phyloP scores from a whole-genome alignment of 2,329 filamentous ascomycete species.

The Elsinoe fawcettii region DNA sequence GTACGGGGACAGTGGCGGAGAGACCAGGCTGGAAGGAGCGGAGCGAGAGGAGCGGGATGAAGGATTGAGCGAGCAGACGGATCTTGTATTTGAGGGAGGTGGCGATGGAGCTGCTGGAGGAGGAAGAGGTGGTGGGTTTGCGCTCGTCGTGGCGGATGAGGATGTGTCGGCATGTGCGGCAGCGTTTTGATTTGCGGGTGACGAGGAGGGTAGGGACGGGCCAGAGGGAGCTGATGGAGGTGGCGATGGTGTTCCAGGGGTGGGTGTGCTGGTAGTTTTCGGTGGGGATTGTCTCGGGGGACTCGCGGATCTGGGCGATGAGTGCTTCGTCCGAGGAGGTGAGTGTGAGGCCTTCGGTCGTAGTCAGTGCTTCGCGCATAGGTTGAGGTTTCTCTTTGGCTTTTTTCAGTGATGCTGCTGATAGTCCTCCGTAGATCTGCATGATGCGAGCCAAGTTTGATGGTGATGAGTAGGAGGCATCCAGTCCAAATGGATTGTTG shows the following conservation, averaged over 20 bases:
- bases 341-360: conserved; percentile 60
- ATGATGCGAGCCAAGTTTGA: conserved; percentile 80
- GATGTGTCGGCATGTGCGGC: conserved; percentile 86
- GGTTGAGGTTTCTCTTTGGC: conserved; percentile 58
- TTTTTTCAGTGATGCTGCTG: conserved; percentile 55
- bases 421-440: conserved; percentile 71
- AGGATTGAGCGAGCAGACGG: conserved; percentile 72
- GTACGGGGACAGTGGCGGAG: conserved; percentile 48
- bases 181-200: conserved; percentile 90
- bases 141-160: conserved; percentile 79
- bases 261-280: conserved; percentile 21
- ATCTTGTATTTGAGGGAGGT: conserved; percentile 66
- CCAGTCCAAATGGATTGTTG: conserved; percentile 44
- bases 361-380: conserved; percentile 71
- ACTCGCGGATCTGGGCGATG: conserved; percentile 32
- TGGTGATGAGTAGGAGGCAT: conserved; percentile 61
- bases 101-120: neutral
- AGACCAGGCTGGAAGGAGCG: conserved; percentile 48
- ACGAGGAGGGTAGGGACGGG: conserved; percentile 76
- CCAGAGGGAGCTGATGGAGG: conserved; percentile 66
- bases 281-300: neutral
- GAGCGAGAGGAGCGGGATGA: conserved; percentile 76
- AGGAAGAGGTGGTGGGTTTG: conserved; percentile 58
- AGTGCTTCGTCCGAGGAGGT: conserved; percentile 32
- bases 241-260: conserved; percentile 42